Evolutionary conservation across 345 rosid genomes (phyloP), one percentile per base, ranked within the genome.

Genomic region (Durio zibethinus): DNA sequence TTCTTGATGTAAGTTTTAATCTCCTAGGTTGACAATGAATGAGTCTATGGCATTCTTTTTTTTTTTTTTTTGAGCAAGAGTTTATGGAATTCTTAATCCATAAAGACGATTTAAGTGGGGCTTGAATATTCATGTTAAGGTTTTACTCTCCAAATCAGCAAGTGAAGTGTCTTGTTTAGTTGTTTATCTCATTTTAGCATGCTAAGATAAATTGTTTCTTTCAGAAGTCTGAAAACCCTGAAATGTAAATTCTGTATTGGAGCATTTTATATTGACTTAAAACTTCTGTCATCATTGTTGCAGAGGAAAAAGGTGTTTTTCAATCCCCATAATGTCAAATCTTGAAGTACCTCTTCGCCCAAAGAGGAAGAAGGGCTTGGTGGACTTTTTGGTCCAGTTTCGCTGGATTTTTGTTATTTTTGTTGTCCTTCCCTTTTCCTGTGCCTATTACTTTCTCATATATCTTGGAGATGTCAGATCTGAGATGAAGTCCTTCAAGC

Each of bases 381-480:
- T 89, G 77, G 99, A 97, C 84, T 92, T 89, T 75, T 85, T 97
- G 36, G 92, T 97, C 60, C 81, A 90, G 54, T 92, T 97, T 83
- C 77, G 99, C 76, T 97, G 99, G 98, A 91, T 97, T 75, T 18
- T 92, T 15, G 98, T 97, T 83, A 88, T 97, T 78, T 90, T 94
- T 64, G 90, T 94, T 21, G 99, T 94, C 81, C 98, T 94, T 64
- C 99, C 99, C 27, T 80, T 97, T 82, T 97, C 99, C 36, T 78
- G 82, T 84, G 77, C 90, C 31, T 35, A 92, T 18, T 94, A 97
- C 87, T 91, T 97, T 80, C 91, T 94, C 83, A 90, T 83, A 23
- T 97, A 94, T 85, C 88, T 97, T 36, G 98, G 99, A n/a, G 99
- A 97, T 89, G 86, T 94, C 77, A 86, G 82, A 82, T 97, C 99